phyloP scores from a whole-genome alignment of 2,329 filamentous ascomycete species.

The Aspergillus phoenicis region DNA sequence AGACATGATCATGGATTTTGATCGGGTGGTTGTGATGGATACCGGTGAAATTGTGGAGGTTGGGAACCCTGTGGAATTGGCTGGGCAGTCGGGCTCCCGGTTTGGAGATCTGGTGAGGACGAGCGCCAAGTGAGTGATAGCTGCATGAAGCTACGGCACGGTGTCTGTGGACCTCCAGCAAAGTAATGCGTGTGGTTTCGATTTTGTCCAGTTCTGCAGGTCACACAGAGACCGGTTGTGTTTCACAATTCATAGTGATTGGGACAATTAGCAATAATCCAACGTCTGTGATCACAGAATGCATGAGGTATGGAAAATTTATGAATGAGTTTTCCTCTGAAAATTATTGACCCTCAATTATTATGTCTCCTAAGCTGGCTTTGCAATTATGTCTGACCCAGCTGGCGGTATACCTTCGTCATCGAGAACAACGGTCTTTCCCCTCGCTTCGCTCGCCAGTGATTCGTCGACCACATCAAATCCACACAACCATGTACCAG shows the following conservation, averaged over 20 bases:
- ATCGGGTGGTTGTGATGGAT: constrained; percentile 32
- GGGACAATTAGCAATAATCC: too few species aligned
- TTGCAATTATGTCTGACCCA: too few species aligned
- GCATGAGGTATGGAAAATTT: too few species aligned
- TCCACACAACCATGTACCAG: constrained; percentile 7
- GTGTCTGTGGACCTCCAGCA: too few species aligned
- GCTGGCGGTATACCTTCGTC: too few species aligned
- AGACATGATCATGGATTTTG: constrained; percentile 31
- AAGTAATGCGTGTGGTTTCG: too few species aligned
- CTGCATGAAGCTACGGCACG: too few species aligned
- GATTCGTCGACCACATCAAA: constrained; percentile 11
- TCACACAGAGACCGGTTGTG: fast-evolving
- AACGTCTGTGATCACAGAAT: too few species aligned
- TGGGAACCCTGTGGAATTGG: constrained; percentile 13
- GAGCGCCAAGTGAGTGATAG: not conserved
- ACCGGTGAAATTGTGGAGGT: constrained; percentile 23
- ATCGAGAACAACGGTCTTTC: not conserved
- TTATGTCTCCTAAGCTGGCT: too few species aligned
- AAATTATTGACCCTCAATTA: too few species aligned
- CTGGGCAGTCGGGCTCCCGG: not conserved
- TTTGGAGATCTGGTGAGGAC: constrained; percentile 12
- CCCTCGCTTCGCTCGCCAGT: constrained; percentile 10
- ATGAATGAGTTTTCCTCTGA: too few species aligned
- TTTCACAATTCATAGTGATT: too few species aligned
- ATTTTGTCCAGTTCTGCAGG: fast-evolving